Base-by-base conservation (phyloP, 306 rosid genomes). In the Vicia sativa region DNA sequence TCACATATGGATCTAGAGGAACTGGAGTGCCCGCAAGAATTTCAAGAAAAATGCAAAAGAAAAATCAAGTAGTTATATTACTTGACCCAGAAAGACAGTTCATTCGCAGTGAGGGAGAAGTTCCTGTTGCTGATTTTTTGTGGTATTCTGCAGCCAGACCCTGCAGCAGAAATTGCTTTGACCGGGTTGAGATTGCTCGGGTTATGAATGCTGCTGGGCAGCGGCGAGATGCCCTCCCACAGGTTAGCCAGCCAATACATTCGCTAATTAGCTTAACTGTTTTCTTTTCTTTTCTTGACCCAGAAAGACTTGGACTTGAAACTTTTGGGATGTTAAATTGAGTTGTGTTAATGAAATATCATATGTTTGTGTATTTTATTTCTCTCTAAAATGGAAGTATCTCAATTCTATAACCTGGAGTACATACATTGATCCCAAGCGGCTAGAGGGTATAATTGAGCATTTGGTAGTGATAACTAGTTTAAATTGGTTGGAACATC, bases 101-200 rank as follows among this genome's bases (percentile, higher is more conserved):
- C 63, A 90, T 90, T 70, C 85, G 98, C 68, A 62, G 74, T 49
- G 98, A 90, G 82, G 98, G 98, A 56, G 98, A 93, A 74, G 96
- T 93, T 77, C 96, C 96, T 11, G 81, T 86, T 43, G 98, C 98
- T 53, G 96, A 92, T 80, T 90, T 90, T 78, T 76, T 92, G 84
- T 92, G 98, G 98, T 92, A 92, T 80, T 92, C 98, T 68, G 90
- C 95, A 63, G 96, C 96, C 75, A 86, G 96, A 75, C 87, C 97
- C 68, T 92, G 98, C 77, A 82, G 61, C 70, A 82, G 96, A 82
- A 92, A 92, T 72, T 92, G 98, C 72, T 92, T 92, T 63, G 98
- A 92, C 79, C 96, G 98, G 64, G 98, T 89, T 75, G 96, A 92
- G 80, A 82, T 92, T 80, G 96, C 98, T 80, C 83, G 98, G 78